Evolutionary conservation across 1,139 yeast genomes (phyloP).

Genomic region (Debaryomycetaceae sp.): DNA sequence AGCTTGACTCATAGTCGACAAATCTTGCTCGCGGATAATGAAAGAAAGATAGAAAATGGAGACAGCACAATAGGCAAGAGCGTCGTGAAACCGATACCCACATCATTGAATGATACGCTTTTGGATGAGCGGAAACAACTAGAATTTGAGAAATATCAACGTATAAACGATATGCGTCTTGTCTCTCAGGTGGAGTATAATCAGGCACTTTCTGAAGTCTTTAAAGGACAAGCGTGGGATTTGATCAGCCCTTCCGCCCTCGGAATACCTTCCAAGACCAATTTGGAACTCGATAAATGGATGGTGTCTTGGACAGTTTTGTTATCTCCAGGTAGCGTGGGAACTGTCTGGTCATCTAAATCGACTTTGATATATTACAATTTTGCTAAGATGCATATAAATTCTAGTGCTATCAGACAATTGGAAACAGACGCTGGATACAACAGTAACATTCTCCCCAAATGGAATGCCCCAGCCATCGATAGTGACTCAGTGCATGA

Average conservation of each 20-base stretch:
- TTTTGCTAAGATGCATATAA: constrained; percentile 73
- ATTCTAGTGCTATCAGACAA: constrained; percentile 52
- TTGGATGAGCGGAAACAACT: background rate
- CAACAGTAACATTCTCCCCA: constrained; percentile 33
- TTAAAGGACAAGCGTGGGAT: constrained; percentile 62
- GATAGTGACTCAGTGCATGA: constrained; percentile 8
- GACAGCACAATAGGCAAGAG: background rate
- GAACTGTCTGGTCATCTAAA: constrained; percentile 69
- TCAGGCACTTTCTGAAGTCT: constrained; percentile 60
- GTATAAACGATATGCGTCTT: constrained; percentile 53
- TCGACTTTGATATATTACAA: constrained; percentile 68
- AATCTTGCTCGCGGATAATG: constrained; percentile 18
- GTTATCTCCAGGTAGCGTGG: constrained; percentile 55
- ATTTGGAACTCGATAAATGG: constrained; percentile 70
- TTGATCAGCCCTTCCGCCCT: constrained; percentile 56
- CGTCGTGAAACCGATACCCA: background rate
- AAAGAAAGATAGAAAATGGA: background rate
- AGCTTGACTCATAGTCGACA: constrained; percentile 39
- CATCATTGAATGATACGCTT: background rate
- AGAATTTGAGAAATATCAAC: constrained; percentile 7
- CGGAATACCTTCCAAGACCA: constrained; percentile 66
- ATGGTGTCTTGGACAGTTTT: constrained; percentile 79
- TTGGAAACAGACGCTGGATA: constrained; percentile 34
- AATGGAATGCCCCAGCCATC: constrained; percentile 18
- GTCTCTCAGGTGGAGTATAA: constrained; percentile 72